Evolutionary conservation across 2,329 filamentous ascomycete species (phyloP).

Genomic region (Ophiostoma perfectum): DNA sequence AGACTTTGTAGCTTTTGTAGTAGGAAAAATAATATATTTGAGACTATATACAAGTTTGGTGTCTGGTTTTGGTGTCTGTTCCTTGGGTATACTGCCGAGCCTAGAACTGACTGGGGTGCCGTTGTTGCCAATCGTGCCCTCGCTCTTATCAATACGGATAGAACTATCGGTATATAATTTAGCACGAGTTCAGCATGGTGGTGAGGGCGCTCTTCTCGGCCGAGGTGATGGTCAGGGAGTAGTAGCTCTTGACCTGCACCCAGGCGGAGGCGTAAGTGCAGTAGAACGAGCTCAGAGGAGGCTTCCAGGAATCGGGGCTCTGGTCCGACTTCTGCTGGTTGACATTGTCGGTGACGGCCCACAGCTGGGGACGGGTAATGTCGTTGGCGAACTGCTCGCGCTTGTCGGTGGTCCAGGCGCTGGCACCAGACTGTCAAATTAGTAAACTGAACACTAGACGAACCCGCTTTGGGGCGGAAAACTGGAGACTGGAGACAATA

Average conservation of each 20-base stretch:
- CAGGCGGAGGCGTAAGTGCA: slow-evolving; percentile 75
- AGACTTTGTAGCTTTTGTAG: no score
- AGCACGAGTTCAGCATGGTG: slow-evolving; percentile 59
- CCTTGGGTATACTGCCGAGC: not conserved
- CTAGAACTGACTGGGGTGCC: not conserved
- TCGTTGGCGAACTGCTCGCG: slow-evolving; percentile 73
- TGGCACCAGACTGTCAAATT: slow-evolving; percentile 61
- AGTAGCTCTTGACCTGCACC: slow-evolving; percentile 73
- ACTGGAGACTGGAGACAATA: slow-evolving; percentile 21
- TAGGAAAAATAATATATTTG: not conserved
- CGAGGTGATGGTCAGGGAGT: slow-evolving; percentile 60
- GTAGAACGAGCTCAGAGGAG: slow-evolving; percentile 61
- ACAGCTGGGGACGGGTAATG: slow-evolving; percentile 66
- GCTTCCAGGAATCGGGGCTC: slow-evolving; percentile 72
- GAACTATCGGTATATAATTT: not conserved
- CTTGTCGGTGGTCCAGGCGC: slow-evolving; percentile 62
- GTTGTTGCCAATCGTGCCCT: not conserved
- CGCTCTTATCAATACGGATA: not conserved
- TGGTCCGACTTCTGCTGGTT: slow-evolving; percentile 70
- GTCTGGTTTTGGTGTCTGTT: not conserved
- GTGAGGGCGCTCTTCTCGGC: slow-evolving; percentile 65
- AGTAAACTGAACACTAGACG: no score
- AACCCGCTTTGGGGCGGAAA: no score
- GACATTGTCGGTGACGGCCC: slow-evolving; percentile 71
- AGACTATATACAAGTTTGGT: slow-evolving; percentile 11